Evolutionary conservation across 805 yeast species (phyloP), one percentile per base, ranked within the genome.

Genomic region (Candida berthetii): DNA sequence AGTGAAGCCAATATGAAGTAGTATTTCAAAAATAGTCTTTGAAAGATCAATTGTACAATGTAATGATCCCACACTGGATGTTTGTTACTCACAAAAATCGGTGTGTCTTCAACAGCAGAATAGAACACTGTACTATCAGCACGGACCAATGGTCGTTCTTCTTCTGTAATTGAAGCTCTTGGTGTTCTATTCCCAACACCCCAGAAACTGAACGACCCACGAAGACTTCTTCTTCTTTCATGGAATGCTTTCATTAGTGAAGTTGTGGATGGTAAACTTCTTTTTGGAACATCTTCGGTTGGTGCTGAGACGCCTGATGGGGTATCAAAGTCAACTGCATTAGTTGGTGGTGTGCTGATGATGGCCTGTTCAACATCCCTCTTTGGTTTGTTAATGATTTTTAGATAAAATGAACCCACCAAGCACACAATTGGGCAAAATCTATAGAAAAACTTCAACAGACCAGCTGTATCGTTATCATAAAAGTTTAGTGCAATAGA

Each of bases 1-100:
- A 76, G 60, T 5, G 75, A 57, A 0, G 85, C 76, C 19, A 82
- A 64, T n/a, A 78, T 66, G 7, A 76, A 36, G 48, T 69, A 80
- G 48, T 78, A 82, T 8, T 71, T 60, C 16, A 80, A 46, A 43
- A 79, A 84, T 2, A 61, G 31, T 19, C 56, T 40, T 9, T 52
- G 45, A 7, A 32, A 35, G 18, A 56, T 50, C 7, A 52, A 42
- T 36, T 54, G 43, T 9, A 54, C 31, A 9, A 54, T 46, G 15
- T 53, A 48, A 35, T 53, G 52, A 32, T 53, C 51, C 59, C 59
- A 54, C 1, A 56, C 42, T 31, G 59, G 60, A 8, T 52, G 50
- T 1, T 57, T 52, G 8, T 43, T 45, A 31, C 48, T 52, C 11
- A 56, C 58, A 38, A 56, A 56, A 27, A 56, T 49, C 4, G 61